These are phyloP conservation scores for Ogataea zsoltii DNA, from an alignment of 805 yeast species.

Conservation along the genomic window DNA sequence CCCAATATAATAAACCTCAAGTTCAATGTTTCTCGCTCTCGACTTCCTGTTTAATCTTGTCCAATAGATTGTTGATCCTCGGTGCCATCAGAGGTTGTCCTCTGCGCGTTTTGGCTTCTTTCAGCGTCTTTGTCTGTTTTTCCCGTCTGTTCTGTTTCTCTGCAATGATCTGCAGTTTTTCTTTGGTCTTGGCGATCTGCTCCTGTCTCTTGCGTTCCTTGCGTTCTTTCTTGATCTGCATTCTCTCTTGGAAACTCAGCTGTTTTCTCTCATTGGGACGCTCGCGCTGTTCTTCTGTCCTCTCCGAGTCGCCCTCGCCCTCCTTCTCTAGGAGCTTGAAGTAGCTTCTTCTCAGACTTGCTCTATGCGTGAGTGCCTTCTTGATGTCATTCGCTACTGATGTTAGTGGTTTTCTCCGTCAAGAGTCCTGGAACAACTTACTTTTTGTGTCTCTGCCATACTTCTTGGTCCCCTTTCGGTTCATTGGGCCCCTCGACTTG, in stretches of 20 bases:
- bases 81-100: constrained; percentile 96
- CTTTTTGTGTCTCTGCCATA: constrained; percentile 34
- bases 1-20: neutral
- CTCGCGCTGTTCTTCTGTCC: constrained; percentile 6
- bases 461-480: constrained; percentile 7
- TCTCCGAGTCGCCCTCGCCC: constrained; percentile 46
- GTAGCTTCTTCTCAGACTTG: constrained; percentile 78
- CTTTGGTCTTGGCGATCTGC: constrained; percentile 40
- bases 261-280: constrained; percentile 35
- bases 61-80: constrained; percentile 73
- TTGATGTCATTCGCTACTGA: constrained; percentile 60
- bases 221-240: constrained; percentile 47
- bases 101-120: constrained; percentile 53
- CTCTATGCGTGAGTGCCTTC: constrained; percentile 72
- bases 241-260: constrained; percentile 44
- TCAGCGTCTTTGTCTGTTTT: constrained; percentile 42
- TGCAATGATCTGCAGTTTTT: constrained; percentile 33
- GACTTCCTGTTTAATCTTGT: constrained; percentile 62
- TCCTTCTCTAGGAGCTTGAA: constrained; percentile 76
- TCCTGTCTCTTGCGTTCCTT: constrained; percentile 43
- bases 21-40: neutral
- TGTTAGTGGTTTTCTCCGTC: neutral
- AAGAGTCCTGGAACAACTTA: constrained; percentile 14
- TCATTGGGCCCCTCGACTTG: neutral
- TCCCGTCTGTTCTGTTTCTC: constrained; percentile 45